Base-by-base conservation (phyloP, 73 alveolate genomes). In the Stentor coeruleus region DNA sequence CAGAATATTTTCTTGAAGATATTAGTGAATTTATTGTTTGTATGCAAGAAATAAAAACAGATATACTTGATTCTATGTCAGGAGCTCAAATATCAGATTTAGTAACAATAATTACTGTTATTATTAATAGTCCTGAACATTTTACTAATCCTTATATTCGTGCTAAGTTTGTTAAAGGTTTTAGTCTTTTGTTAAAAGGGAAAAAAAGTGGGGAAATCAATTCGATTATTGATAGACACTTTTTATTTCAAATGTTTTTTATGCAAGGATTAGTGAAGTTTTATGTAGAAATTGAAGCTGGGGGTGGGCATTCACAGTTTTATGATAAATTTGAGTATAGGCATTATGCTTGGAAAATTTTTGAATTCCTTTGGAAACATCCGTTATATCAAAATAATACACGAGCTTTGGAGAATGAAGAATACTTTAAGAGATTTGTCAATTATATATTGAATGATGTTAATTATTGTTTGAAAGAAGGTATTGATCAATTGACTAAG, bases 391-490 rank as follows among this genome's bases (percentile, higher is more conserved):
- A 87, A 58, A 55, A 83, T 33, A 72, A 83, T 73, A 81, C 85
- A 3, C 59, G 66, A 37, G 82, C 59, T 33, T 83, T 76, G 20
- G 77, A 85, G 0, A 91, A 87, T 4, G 59, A 58, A 28, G 90
- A 88, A 0, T 59, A 73, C 4, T 90, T 89, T 77, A 93, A 86
- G 58, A 92, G 74, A 81, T 92, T 92, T 81, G 59, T 87, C 3
- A 92, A 92, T 80, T 59, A 87, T 41, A 84, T 92, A 31, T 80
- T 92, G 41, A 92, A 92, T 76, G 97, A 92, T 55, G 83, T 87
- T 59, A 92, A 85, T 41, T 89, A 83, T 35, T 92, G 97, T 41
- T 59, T 88, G 80, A 94, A 92, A 58, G 97, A 92, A 79, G 97
- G 97, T 3, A 38, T 92, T 1, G 74, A 80, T 6, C 85, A 89